These are phyloP conservation scores for Botrytis sinoallii DNA, from an alignment of 2,329 filamentous ascomycete species.

Conservation along the genomic window DNA sequence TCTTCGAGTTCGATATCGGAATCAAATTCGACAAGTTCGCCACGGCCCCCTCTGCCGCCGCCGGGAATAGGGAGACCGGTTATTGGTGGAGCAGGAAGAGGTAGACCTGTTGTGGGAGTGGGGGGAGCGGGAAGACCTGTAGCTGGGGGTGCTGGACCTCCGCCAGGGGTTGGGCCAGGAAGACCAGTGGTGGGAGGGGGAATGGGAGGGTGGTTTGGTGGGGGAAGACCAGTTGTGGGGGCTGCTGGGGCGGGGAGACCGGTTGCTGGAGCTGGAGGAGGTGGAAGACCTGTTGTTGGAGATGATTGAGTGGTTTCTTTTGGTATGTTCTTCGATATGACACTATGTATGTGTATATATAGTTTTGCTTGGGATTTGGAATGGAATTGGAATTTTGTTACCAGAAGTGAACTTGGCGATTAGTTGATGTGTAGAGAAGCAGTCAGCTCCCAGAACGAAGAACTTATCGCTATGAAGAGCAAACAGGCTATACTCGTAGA, in stretches of 20 bases:
- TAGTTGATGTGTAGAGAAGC: neutral
- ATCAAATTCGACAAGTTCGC: neutral
- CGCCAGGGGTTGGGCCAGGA: neutral
- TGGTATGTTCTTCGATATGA: neutral
- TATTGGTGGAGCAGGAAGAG: neutral
- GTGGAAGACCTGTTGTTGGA: neutral
- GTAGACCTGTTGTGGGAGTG: neutral
- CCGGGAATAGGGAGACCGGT: neutral
- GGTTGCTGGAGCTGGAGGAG: neutral
- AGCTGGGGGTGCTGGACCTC: neutral
- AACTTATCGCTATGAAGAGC: neutral
- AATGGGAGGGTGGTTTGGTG: neutral
- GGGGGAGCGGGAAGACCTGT: neutral
- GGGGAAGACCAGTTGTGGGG: neutral
- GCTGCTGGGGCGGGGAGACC: neutral
- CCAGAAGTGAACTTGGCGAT: neutral
- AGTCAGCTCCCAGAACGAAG: neutral
- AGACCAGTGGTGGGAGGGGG: neutral
- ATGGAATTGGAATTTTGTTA: neutral
- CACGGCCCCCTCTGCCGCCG: neutral
- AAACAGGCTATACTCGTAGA: neutral
- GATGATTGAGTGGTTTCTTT: neutral
- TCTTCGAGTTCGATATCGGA: slow-evolving; percentile 1
- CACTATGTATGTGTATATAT: neutral
- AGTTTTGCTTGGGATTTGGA: neutral